Base-by-base conservation (phyloP, 805 yeast genomes). In the Wickerhamiella occidentalis region DNA sequence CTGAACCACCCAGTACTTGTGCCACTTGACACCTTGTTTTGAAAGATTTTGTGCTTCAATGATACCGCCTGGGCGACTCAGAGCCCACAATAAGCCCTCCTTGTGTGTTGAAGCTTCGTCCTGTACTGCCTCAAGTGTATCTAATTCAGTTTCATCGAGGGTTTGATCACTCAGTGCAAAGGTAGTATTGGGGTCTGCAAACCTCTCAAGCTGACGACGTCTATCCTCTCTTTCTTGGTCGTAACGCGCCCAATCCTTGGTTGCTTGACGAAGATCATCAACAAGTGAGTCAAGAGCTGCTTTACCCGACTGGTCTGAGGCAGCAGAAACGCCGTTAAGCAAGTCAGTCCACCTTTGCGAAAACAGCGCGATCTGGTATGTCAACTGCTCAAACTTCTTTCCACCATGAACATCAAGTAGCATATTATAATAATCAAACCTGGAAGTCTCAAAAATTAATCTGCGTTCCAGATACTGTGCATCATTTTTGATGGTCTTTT, bases 1-100 rank as follows among this genome's bases (percentile, higher is more conserved):
- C 45, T 85, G 68, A 0, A 79, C 84, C 0, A 86, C 83, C 88
- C 94, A 84, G 61, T 82, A 87, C 58, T 85, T 85, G 62, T 85
- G 94, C 96, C 95, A 87, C 2, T 68, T 69, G 44, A 51, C 38
- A 1, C 56, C 56, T 11, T 62, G 57, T 47, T 66, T 66, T 45
- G 64, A 63, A 17, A 64, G 54, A 48, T 62, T 64, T 50, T 28
- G 68, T 62, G 49, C 62, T 62, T 47, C 59, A 51, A 49, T 56
- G 15, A 60, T 53, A 11, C 64, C 64, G 0, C 62, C 65, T 7
- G 73, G 70, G 7, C 68, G 59, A 11, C 66, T 64, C 60, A 70
- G 58, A 1, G 73, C 71, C 73, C 74, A 70, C 23, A 69, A 51
- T 18, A 69, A 57, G 0, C 74, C 74, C 53, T 69, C 73, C 49